These are phyloP conservation scores for Asterella californica DNA, from an alignment of 225 moss, liverwort and hornwort genomes.

Conservation along the genomic window DNA sequence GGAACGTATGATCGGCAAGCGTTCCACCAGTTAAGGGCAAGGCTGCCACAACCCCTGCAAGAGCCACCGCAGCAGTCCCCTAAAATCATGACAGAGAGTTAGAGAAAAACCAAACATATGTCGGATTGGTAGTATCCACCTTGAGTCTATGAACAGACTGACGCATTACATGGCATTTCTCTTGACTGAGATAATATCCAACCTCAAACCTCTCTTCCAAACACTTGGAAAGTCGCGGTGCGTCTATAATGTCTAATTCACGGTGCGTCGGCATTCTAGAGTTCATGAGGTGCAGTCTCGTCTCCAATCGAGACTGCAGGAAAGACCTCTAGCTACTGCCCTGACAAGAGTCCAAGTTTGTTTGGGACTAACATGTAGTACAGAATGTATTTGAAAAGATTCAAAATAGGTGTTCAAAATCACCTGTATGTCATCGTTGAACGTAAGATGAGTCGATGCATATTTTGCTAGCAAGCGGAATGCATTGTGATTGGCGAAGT, in stretches of 20 bases:
- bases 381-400: not conserved
- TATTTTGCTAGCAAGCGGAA: constrained; percentile 72
- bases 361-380: no score
- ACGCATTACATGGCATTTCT: no score
- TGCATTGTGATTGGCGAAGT: constrained; percentile 83
- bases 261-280: no score
- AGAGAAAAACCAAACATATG: not conserved
- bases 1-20: constrained; percentile 67
- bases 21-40: constrained; percentile 73
- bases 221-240: no score
- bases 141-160: not conserved
- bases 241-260: no score
- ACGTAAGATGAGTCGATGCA: constrained; percentile 60
- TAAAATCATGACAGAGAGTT: constrained; percentile 23
- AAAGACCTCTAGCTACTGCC: no score
- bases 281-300: no score
- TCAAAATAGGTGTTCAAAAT: not conserved
- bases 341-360: no score
- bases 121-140: not conserved
- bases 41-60: constrained; percentile 72
- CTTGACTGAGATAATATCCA: no score
- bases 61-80: constrained; percentile 83
- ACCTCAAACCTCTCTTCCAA: no score
- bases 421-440: constrained; percentile 89
- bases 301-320: no score